Percentiles rank a stretch among this genome's conserved stretches.
These are phyloP conservation scores for Mychonastes homosphaera DNA, from an alignment of 139 green algal genomes.

Conservation along the genomic window DNA sequence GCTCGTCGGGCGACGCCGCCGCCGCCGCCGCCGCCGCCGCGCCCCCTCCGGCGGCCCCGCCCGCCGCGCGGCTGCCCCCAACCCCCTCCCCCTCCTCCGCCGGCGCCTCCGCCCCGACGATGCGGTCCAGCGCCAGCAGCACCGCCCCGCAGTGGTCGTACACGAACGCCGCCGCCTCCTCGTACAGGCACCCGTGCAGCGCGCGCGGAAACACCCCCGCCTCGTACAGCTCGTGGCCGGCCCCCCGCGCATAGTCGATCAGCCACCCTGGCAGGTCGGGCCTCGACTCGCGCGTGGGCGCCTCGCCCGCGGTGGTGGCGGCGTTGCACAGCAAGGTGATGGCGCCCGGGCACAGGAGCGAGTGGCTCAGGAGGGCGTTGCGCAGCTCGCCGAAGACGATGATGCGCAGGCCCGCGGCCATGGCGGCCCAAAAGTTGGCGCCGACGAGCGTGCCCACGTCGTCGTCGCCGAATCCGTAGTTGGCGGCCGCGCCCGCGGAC, in stretches of 20 bases:
- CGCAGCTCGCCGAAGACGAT: conserved; percentile 9
- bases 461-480: neutral
- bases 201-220: neutral
- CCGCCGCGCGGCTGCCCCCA: too few species aligned
- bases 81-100: too few species aligned
- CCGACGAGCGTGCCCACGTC: neutral
- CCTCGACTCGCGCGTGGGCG: neutral
- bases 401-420: neutral
- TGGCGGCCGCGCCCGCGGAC: neutral
- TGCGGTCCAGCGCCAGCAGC: conserved; percentile 10
- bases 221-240: conserved; percentile 17
- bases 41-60: too few species aligned
- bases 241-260: neutral
- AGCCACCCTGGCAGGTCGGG: neutral
- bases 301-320: neutral
- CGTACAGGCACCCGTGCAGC: conserved; percentile 1
- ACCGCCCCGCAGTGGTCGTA: conserved; percentile 9
- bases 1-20: neutral
- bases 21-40: too few species aligned
- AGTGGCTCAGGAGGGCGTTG: conserved; percentile 7
- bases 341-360: conserved; percentile 2
- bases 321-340: conserved; percentile 14
- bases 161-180: conserved; percentile 6
- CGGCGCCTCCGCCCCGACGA: neutral
- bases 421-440: neutral